Percentiles rank a stretch among this genome's conserved stretches.
phyloP scores from a whole-genome alignment of 2,329 filamentous ascomycete genomes.

The Xylariomycetidae sp. region DNA sequence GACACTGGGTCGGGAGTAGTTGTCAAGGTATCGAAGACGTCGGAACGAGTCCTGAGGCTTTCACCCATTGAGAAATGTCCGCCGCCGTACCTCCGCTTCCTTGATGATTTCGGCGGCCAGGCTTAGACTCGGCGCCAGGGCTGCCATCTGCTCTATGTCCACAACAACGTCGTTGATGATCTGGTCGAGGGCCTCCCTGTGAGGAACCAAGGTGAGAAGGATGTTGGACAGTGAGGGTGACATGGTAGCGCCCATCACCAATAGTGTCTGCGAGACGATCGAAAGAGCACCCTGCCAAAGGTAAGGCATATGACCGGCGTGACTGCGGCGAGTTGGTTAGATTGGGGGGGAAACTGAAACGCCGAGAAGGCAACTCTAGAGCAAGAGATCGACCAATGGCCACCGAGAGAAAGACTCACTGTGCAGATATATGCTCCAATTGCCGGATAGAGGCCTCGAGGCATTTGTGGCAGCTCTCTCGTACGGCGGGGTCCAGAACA shows the following conservation, averaged over 20 bases:
- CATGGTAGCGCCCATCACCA: constrained; percentile 82
- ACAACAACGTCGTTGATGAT: constrained; percentile 73
- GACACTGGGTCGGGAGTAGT: constrained; percentile 7
- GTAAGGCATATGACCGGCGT: constrained; percentile 78
- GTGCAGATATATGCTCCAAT: constrained; percentile 69
- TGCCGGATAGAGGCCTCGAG: constrained; percentile 75
- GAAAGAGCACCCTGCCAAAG: constrained; percentile 80
- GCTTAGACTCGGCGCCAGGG: constrained; percentile 68
- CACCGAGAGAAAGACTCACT: constrained; percentile 45
- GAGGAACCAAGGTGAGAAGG: constrained; percentile 49
- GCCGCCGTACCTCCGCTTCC: constrained; percentile 68
- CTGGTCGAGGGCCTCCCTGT: constrained; percentile 59
- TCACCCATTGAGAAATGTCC: constrained; percentile 53
- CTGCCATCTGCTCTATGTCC: constrained; percentile 68
- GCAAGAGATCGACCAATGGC: constrained; percentile 10
- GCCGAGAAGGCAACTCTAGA: constrained; percentile 15
- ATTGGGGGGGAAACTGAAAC: constrained; percentile 21
- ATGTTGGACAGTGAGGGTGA: constrained; percentile 65
- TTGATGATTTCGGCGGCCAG: constrained; percentile 75
- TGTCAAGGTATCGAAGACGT: constrained; percentile 4
- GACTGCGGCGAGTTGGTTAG: constrained; percentile 45
- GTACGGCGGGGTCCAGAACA: constrained; percentile 63
- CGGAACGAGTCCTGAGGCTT: constrained; percentile 8
- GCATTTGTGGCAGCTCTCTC: constrained; percentile 75
- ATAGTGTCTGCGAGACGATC: constrained; percentile 73